Base-by-base conservation (phyloP, 2,329 filamentous ascomycete species). In the Ophiostoma ips region DNA sequence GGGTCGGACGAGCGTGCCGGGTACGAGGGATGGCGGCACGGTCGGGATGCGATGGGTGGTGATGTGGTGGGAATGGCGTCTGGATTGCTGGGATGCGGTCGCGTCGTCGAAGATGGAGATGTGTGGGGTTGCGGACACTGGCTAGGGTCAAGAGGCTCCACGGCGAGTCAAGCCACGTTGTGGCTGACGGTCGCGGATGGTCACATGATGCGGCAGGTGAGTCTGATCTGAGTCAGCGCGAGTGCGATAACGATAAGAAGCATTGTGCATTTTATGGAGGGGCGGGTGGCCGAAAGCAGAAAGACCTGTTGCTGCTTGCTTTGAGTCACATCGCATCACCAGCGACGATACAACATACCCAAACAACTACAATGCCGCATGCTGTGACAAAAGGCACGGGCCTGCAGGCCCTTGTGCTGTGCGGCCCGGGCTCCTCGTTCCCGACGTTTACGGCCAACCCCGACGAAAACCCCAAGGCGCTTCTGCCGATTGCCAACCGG, bases 381-480 rank as follows among this genome's bases (percentile, higher is more conserved):
- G 83, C 83, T 53, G 76, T 79, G 48, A 74, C 80, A 6, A 55
- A 53, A 24, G 80, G 84, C 69, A 81, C 84, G 59, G 84, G 84
- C 68, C 81, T 92, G 57, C 85, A 90, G 70, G 86, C 85, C 59
- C 68, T 92, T 56, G 87, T 92, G 52, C 74, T 92, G 46, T 92
- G 86, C 62, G 86, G 86, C 3, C 86, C 86, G 21, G 86, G 86
- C 50, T 85, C 83, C 9, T 88, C 83, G 0, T 83, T 92, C 57
- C 81, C 83, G 43, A 90, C 86, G 1, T 90, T 92, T 63, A 89
- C 84, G 2, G 81, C 84, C 3, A 86, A 82, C 54, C 83, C 85
- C 5, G 80, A 84, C 66, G 83, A 89, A 61, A 81, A 85, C 54
- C 85, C 86, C 10, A 92, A 92, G 66, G 85, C 86, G 10, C 75